Evolutionary conservation across 768 basidiomycete genomes (phyloP), one percentile per base, ranked within the genome.

Genomic region (Polyporus arcularius): DNA sequence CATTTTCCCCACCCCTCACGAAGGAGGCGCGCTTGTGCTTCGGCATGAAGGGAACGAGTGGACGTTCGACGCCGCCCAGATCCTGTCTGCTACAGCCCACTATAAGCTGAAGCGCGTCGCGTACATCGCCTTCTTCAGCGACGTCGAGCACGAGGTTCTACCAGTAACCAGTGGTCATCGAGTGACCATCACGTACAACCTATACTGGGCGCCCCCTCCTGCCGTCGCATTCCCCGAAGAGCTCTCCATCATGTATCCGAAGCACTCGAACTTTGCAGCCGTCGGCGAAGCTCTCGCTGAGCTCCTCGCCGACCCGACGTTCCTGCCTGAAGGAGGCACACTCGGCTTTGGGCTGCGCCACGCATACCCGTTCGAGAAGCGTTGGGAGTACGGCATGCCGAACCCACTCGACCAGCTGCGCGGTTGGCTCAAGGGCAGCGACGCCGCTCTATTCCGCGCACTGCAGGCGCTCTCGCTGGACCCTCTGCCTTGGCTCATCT

Each of bases 121-220:
- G 3, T 82, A 76, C 69, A 66, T 72, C 16, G 75, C 78, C 15
- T 80, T 82, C 63, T 79, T 72, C 67, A 72, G 75, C 32, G 79
- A 81, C 53, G 70, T 81, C 59, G 75, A 79, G 49, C 79, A 81
- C 61, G 80, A 82, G 52, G 78, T 82, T 48, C 46, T 72, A 10
- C 73, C 70, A 0, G 78, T 82, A 49, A 70, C 28, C 2, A 71
- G 74, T 0, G 81, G 81, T 0, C 66, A 75, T 30, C 75, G 82
- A 2, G 71, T 82, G 39, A 82, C 78, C 1, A 52, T 82, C 47
- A 77, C 80, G 0, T 79, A 76, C 70, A 78, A 79, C 53, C 73
- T 80, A 18, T 72, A 73, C 57, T 46, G 46, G 46, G 26, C 46
- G 6, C 7, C 7, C 35, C 35, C 35, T 1, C 35, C 35, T 35